Percentiles rank a stretch among this genome's conserved stretches.
phyloP scores from a whole-genome alignment of 805 yeast species.

The Yamadazyma laniorum region DNA sequence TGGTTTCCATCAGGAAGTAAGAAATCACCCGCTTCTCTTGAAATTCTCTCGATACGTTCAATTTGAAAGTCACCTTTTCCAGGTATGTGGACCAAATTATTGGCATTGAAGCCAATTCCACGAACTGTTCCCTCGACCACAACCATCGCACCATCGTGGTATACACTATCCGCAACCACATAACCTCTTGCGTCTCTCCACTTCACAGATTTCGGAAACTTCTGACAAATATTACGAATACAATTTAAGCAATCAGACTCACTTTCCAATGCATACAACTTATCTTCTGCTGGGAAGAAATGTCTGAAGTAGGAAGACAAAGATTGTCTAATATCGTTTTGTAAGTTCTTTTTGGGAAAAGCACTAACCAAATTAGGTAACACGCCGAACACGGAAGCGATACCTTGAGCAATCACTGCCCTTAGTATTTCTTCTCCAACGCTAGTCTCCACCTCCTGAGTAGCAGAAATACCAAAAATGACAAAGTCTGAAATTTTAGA shows the following conservation, averaged over 20 bases:
- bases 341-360: conserved; percentile 74
- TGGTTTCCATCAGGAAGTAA: conserved; percentile 38
- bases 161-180: conserved; percentile 66
- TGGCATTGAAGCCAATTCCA: conserved; percentile 78
- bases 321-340: conserved; percentile 54
- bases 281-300: conserved; percentile 66
- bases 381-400: conserved; percentile 76
- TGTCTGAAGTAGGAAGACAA: conserved; percentile 40
- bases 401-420: conserved; percentile 89
- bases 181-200: conserved; percentile 97
- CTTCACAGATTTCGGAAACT: conserved; percentile 75
- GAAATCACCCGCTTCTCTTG: conserved; percentile 22
- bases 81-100: conserved; percentile 80
- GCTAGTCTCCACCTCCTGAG: conserved; percentile 71
- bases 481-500: conserved; percentile 89
- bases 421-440: conserved; percentile 89
- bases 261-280: conserved; percentile 67
- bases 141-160: conserved; percentile 44
- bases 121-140: conserved; percentile 81
- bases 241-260: conserved; percentile 70
- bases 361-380: conserved; percentile 68
- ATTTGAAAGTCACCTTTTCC: conserved; percentile 88
- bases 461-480: conserved; percentile 84
- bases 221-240: conserved; percentile 76
- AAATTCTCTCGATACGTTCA: conserved; percentile 56